Base-by-base conservation (phyloP, 106 monocot genomes). In the Gastrodia elata region DNA sequence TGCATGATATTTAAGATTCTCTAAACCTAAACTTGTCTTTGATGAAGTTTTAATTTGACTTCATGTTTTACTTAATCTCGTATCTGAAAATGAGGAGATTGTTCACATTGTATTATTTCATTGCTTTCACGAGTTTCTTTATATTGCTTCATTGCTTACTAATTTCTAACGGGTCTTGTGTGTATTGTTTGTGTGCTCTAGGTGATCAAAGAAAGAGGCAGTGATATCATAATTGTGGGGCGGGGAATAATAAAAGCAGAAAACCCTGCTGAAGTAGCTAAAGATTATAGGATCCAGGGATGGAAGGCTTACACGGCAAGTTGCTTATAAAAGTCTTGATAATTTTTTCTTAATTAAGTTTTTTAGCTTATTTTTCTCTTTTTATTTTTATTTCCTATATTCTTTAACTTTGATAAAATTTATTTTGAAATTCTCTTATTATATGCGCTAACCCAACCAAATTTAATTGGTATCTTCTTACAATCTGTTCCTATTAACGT, bases 141-240 rank as follows among this genome's bases (percentile, higher is more conserved):
- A n/a, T n/a, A n/a, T n/a, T n/a, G n/a, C n/a, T 58, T 26, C 24
- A 6, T 58, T 58, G 4, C 57, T 58, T 10, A 13, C 30, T 30
- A 25, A 1, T 25, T 26, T 57, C 44, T n/a, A 8, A 14, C 26
- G 25, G 7, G 25, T 57, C 18, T 25, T 25, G 3, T 58, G 26
- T 26, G 26, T 28, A 8, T 25, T 26, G 37, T 26, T 25, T 26
- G 37, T 22, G 28, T 15, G 35, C 38, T 79, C 24, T 71, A 89
- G 89, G 86, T 89, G 32, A 89, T 89, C 76, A 75, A 79, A 33
- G 86, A 86, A 20, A 83, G 83, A 48, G 89, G 89, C 15, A 89
- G 89, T 58, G 89, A 89, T 75, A 81, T 89, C 39, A 89, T 89
- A 57, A 89, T 89, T 61, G 89, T 89, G n/a, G 89, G 89, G 10